Evolutionary conservation across 2,329 filamentous ascomycete genomes (phyloP), one percentile per base, ranked within the genome.

Genomic region (Elsinoe perseae): DNA sequence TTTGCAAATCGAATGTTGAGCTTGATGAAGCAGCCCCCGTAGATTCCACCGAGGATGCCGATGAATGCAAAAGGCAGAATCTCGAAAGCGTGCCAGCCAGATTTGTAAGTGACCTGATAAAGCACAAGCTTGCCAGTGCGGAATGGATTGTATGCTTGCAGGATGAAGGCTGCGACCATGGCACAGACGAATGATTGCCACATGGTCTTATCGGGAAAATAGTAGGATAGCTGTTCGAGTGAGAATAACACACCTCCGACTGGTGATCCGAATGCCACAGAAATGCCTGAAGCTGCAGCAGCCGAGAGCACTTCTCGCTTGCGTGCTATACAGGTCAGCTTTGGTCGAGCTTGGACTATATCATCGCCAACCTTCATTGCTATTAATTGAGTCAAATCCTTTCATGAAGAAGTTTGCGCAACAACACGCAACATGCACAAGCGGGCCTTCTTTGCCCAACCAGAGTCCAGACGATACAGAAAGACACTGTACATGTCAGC

Each of bases 131-230:
- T 95, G 55, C 92, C 93, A 1, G 91, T 95, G 54, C 93, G 83
- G 69, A 97, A 96, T 3, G 93, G 93, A 68, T 98, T 93, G 60
- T 95, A 81, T 4, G 89, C 89, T 70, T 97, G 92, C 3, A 98
- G 77, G 12, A 90, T 89, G 34, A 97, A 89, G 16, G 93, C 92
- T 14, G 91, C 93, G n/a, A 95, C 89, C 91, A 97, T 97, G 68
- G 93, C 93, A 65, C 93, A 97, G 38, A 98, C 93, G 67, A 98
- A 98, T 65, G 90, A 95, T 70, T 96, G 93, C 93, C 93, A 98
- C 93, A 98, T 97, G 8, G 93, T 97, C 72, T 97, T 97, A 72
- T 97, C 92, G 0, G 93, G 92, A 64, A 97, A 97, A 71, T 96
- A 97, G 70, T 96, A 97, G 0, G 90, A 95, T 2, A 97, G 77